phyloP scores from a whole-genome alignment of 352 stramenopile species.

The Phytopythium mirpurense region DNA sequence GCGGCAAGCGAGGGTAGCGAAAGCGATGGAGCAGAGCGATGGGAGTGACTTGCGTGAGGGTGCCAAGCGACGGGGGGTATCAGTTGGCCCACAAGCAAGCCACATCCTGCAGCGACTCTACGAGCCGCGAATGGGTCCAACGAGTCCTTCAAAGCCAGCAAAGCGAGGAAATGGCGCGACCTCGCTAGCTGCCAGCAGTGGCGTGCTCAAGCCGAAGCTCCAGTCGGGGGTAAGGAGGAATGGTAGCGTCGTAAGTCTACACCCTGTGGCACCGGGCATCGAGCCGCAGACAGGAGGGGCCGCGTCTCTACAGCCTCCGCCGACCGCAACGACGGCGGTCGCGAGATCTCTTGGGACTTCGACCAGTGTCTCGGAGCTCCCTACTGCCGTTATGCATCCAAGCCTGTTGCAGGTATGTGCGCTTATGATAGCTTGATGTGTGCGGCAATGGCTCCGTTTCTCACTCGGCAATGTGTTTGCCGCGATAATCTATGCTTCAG shows the following conservation, averaged over 20 bases:
- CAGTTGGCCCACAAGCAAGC: constrained; percentile 44
- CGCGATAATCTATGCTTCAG: constrained; percentile 9
- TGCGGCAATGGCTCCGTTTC: too few relatives aligned
- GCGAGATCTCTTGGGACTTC: constrained; percentile 14
- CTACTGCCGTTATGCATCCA: constrained; percentile 36
- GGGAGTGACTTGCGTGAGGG: constrained; percentile 30
- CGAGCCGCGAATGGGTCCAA: constrained; percentile 49
- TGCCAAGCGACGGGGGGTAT: constrained; percentile 41
- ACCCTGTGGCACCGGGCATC: background rate
- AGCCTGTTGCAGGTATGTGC: constrained; percentile 36
- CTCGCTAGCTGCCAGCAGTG: background rate
- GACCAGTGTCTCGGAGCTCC: constrained; percentile 25
- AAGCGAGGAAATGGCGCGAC: constrained; percentile 2
- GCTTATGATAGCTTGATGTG: background rate
- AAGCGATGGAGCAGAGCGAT: background rate
- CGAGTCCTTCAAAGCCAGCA: constrained; percentile 4
- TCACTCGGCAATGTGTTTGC: background rate
- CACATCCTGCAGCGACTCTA: constrained; percentile 68
- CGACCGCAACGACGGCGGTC: background rate
- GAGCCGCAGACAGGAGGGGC: background rate
- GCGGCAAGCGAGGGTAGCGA: too few relatives aligned
- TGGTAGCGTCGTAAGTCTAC: constrained; percentile 19
- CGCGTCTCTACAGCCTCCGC: background rate
- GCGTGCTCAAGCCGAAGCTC: constrained; percentile 39
- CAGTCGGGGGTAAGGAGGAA: constrained; percentile 44